A percentile compares a stretch with the other conserved stretches of the same genome.
phyloP scores from a whole-genome alignment of 2,329 filamentous ascomycete species.

The Arachnomyces sp. region DNA sequence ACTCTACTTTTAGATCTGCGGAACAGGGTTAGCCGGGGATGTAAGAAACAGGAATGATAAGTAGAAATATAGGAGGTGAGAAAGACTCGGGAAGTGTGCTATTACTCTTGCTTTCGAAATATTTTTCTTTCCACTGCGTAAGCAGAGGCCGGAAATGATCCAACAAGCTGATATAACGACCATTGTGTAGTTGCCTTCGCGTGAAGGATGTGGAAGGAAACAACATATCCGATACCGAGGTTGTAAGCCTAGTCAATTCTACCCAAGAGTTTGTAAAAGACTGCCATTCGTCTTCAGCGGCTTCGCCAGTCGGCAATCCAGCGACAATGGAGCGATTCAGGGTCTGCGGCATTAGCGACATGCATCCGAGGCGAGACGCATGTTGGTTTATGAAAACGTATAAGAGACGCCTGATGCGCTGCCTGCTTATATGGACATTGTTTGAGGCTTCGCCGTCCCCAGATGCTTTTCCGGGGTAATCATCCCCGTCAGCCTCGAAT shows the following conservation, averaged over 20 bases:
- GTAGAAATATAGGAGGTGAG: background rate
- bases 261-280: slow-evolving; percentile 47
- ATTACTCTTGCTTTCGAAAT: slow-evolving; percentile 19
- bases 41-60: background rate
- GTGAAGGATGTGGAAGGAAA: slow-evolving; percentile 39
- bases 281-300: slow-evolving; percentile 36
- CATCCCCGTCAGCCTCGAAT: slow-evolving; percentile 32
- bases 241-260: slow-evolving; percentile 39
- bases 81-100: background rate
- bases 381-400: slow-evolving; percentile 46
- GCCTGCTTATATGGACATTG: slow-evolving; percentile 25
- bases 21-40: slow-evolving; percentile 3
- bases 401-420: slow-evolving; percentile 31
- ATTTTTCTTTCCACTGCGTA: slow-evolving; percentile 32
- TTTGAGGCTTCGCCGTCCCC: slow-evolving; percentile 22
- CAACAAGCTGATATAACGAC: slow-evolving; percentile 43
- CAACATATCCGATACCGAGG: slow-evolving; percentile 46
- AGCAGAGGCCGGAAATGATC: slow-evolving; percentile 38
- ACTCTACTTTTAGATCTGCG: slow-evolving; percentile 16
- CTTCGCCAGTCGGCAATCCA: slow-evolving; percentile 28
- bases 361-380: slow-evolving; percentile 44
- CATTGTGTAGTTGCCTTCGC: slow-evolving; percentile 35
- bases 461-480: too few species aligned
- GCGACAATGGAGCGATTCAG: slow-evolving; percentile 32
- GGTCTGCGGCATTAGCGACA: slow-evolving; percentile 44